phyloP scores from a whole-genome alignment of 164 flowering plant species.

The Aristolochia contorta region DNA sequence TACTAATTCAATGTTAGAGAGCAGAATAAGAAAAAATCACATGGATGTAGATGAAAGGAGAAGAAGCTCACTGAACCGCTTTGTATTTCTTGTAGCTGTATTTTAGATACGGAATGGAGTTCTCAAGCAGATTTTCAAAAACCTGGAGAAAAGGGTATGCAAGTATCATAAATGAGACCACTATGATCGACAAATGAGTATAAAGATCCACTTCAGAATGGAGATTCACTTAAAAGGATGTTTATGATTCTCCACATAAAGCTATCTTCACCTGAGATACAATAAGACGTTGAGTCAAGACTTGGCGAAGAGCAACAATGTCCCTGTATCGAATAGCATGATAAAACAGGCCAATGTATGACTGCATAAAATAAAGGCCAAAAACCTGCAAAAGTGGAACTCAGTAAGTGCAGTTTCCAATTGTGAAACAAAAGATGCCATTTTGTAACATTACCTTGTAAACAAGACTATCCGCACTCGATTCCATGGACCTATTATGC shows the following conservation, averaged over 20 bases:
- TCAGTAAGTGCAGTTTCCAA: too few species aligned
- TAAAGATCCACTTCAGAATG: not conserved
- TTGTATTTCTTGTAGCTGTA: constrained; percentile 68
- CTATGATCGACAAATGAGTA: not conserved
- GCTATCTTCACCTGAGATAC: constrained; percentile 51
- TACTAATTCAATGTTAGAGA: not conserved
- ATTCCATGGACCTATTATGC: constrained; percentile 48
- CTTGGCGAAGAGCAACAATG: constrained; percentile 66
- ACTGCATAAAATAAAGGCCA: constrained; percentile 94
- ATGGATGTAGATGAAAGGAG: too few species aligned
- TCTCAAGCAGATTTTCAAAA: constrained; percentile 68
- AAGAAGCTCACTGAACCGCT: constrained; percentile 53
- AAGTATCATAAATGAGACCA: too few species aligned
- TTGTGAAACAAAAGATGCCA: too few species aligned
- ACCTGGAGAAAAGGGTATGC: constrained; percentile 32
- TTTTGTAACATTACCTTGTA: constrained; percentile 50
- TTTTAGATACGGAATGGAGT: constrained; percentile 71
- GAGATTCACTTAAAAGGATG: too few species aligned
- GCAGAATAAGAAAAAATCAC: too few species aligned
- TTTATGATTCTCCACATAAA: too few species aligned
- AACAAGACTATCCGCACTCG: constrained; percentile 74
- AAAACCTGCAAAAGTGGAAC: constrained; percentile 53
- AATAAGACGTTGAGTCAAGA: constrained; percentile 74
- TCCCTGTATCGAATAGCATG: constrained; percentile 80
- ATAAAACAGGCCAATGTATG: constrained; percentile 85